These are phyloP conservation scores for Alternaria panax DNA, from an alignment of 2,329 filamentous ascomycete genomes.

Conservation along the genomic window DNA sequence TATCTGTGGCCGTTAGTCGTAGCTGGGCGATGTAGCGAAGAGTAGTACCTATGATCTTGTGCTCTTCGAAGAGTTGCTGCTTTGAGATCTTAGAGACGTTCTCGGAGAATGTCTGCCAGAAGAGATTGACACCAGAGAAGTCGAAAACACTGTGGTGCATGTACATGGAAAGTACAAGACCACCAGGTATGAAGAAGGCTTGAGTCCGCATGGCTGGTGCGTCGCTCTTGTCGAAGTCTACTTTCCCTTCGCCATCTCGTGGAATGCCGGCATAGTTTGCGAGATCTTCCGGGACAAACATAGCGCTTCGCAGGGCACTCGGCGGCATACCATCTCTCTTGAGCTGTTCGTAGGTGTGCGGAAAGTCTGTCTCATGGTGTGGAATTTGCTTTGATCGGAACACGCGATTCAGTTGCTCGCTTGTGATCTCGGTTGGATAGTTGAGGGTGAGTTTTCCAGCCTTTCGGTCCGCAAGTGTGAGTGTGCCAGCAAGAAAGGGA, in stretches of 20 bases:
- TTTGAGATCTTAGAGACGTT: conserved; percentile 33
- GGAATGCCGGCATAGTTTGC: conserved; percentile 36
- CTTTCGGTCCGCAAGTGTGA: conserved; percentile 32
- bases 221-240: conserved; percentile 33
- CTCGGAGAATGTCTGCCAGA: conserved; percentile 36
- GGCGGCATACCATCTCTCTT: conserved; percentile 43
- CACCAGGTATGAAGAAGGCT: conserved; percentile 47
- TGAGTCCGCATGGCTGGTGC: conserved; percentile 43
- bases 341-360: conserved; percentile 40
- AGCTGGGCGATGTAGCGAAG: neutral
- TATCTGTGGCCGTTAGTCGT: conserved; percentile 27
- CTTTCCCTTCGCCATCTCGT: conserved; percentile 37
- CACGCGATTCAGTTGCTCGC: conserved; percentile 23
- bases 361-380: conserved; percentile 25
- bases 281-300: conserved; percentile 43
- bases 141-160: conserved; percentile 45
- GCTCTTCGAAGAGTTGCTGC: conserved; percentile 18
- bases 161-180: conserved; percentile 46
- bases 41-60: conserved; percentile 20
- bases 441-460: conserved; percentile 37
- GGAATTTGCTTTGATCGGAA: conserved; percentile 34
- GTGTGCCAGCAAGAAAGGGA: conserved; percentile 42
- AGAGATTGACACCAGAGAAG: conserved; percentile 39
- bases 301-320: conserved; percentile 37
- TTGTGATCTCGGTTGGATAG: conserved; percentile 34